Base-by-base conservation (phyloP, 2,329 filamentous ascomycete species). In the Penicillium corylophilum region DNA sequence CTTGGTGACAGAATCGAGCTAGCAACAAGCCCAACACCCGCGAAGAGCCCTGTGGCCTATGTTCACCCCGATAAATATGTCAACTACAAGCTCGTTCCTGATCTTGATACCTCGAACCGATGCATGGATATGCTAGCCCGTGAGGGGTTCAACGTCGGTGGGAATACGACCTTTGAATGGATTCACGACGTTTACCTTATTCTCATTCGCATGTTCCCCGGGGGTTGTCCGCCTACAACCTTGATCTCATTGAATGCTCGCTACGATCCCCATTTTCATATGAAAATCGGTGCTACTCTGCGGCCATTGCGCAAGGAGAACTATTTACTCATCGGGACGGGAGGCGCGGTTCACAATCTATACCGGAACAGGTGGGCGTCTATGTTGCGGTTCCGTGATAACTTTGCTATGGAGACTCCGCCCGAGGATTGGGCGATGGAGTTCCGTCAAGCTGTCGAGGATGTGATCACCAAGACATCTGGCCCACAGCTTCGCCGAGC, bases 121-220 rank as follows among this genome's bases (percentile, higher is more conserved):
- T 81, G 80, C 62, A 74, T 85, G 41, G 58, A 68, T 0, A 70
- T 82, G 46, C 74, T 88, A 2, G 57, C 68, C 4, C 63, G 65
- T 2, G 74, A 76, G 1, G 83, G 84, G 8, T 81, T 87, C 68
- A 73, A 81, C 29, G 82, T 77, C 1, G 64, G 68, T 4, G 71
- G 67, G 1, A 84, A 87, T 62, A 60, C 75, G 0, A 74, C 64
- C 0, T 88, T 88, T 57, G 82, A 88, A 63, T 88, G 85, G 85
- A 88, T 88, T 64, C 85, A 89, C 72, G 86, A 89, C 67, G 86
- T 83, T 0, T 88, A 83, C 63, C 77, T 88, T 3, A 80, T 88
- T 50, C 73, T 88, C 8, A 85, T 88, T 64, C 77, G 84, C 48
- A 88, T 89, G 85, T 88, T 88, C 57, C 85, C 85, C 0, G 57